Percentiles rank a stretch among this genome's conserved stretches.
Evolutionary conservation across 2,329 filamentous ascomycete species (phyloP).

Genomic region (Botrytis elliptica): DNA sequence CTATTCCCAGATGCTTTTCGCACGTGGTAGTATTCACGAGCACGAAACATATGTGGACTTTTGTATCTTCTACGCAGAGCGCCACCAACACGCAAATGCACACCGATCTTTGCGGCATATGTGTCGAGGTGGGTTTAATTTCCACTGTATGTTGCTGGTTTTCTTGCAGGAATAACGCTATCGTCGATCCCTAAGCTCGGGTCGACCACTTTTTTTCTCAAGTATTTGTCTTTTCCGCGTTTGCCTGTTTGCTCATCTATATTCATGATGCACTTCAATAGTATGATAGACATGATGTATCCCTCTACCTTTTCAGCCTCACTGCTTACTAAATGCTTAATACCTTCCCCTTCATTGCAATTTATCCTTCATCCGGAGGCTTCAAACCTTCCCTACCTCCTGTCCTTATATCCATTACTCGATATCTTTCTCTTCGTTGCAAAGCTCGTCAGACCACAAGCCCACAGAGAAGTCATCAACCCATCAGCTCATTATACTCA

Average conservation of each 20-base stretch:
- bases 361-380: background rate
- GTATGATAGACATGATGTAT: background rate
- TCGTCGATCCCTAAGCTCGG: no score
- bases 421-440: background rate
- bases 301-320: background rate
- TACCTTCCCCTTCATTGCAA: background rate
- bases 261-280: background rate
- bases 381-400: background rate
- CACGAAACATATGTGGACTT: background rate
- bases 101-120: background rate
- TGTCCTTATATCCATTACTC: background rate
- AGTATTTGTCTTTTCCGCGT: background rate
- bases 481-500: background rate
- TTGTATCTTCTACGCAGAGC: background rate
- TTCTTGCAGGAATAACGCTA: background rate
- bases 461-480: background rate
- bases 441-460: background rate
- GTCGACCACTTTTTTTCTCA: background rate
- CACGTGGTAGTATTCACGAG: background rate
- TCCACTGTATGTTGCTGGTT: background rate
- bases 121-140: background rate
- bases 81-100: background rate
- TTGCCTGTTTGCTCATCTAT: background rate
- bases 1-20: background rate
- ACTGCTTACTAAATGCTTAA: background rate